Percentiles rank a stretch among this genome's conserved stretches.
Evolutionary conservation across 176 grass and related monocot species (phyloP).

Genomic region (Carex kokanica): DNA sequence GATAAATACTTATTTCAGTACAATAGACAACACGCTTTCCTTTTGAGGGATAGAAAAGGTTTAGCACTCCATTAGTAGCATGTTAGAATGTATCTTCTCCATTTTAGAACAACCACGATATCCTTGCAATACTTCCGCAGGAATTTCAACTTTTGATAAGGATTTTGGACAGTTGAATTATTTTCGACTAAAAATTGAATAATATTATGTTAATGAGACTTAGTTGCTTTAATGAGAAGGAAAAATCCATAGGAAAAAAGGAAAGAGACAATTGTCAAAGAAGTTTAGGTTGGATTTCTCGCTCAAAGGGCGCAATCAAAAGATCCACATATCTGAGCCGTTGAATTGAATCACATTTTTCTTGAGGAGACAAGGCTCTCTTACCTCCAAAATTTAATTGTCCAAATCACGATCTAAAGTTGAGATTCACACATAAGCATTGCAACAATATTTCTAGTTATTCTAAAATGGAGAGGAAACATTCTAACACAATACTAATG

Average conservation of each 20-base stretch:
- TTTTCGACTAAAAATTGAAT: not conserved
- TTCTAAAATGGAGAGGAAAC: slow-evolving; percentile 10
- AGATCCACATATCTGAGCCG: not conserved
- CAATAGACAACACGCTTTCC: not conserved
- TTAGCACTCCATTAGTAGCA: slow-evolving; percentile 1
- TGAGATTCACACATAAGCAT: not conserved
- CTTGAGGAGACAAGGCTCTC: too few relatives aligned
- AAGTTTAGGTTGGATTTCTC: not conserved
- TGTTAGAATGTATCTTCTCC: not conserved
- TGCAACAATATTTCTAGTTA: not conserved
- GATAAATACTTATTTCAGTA: not conserved
- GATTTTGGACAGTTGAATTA: slow-evolving; percentile 1
- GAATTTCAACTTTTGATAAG: not conserved
- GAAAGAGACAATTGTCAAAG: not conserved
- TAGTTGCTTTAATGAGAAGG: not conserved
- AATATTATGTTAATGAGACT: not conserved
- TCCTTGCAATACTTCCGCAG: not conserved
- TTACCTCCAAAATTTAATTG: not conserved
- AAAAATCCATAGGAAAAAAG: too few relatives aligned
- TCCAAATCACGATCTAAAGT: not conserved
- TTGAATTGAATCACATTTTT: not conserved
- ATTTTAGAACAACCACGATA: slow-evolving; percentile 1
- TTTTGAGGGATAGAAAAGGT: not conserved
- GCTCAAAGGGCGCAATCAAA: not conserved
- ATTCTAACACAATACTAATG: not conserved